phyloP scores from a whole-genome alignment of 2,329 filamentous ascomycete species.

The Domatiomyces globalis region DNA sequence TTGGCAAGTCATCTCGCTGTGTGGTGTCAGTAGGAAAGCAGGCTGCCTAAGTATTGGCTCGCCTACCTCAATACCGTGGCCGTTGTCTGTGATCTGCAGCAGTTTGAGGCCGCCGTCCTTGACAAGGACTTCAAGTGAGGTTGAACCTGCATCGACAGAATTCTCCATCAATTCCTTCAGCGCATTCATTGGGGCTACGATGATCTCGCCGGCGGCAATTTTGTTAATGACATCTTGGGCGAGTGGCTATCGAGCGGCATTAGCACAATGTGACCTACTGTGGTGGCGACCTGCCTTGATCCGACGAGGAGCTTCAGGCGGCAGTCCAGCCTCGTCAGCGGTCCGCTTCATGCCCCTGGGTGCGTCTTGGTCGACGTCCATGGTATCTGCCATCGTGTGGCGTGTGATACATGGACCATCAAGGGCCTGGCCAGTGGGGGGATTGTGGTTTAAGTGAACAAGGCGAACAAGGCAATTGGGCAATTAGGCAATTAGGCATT shows the following conservation, averaged over 20 bases:
- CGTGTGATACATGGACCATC: neutral
- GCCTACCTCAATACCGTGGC: slow-evolving; percentile 79
- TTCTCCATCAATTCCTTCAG: slow-evolving; percentile 96
- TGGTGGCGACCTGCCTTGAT: slow-evolving; percentile 33
- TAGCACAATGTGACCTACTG: slow-evolving; percentile 17
- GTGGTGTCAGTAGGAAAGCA: slow-evolving; percentile 8
- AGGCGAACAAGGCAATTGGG: neutral
- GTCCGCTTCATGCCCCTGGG: slow-evolving; percentile 36
- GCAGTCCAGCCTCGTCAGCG: slow-evolving; percentile 30
- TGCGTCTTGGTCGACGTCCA: slow-evolving; percentile 30
- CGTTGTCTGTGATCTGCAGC: slow-evolving; percentile 94
- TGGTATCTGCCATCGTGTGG: slow-evolving; percentile 24
- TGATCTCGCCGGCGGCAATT: slow-evolving; percentile 95
- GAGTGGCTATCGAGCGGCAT: slow-evolving; percentile 47
- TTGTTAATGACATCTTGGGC: slow-evolving; percentile 94
- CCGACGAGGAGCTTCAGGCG: slow-evolving; percentile 32
- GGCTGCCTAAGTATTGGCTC: neutral
- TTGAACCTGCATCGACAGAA: slow-evolving; percentile 91
- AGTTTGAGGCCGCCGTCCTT: slow-evolving; percentile 93
- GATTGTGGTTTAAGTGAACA: neutral
- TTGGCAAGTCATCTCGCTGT: slow-evolving; percentile 77
- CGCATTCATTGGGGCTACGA: slow-evolving; percentile 90
- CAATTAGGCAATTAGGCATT: neutral
- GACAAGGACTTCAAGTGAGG: slow-evolving; percentile 73
- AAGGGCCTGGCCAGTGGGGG: neutral